Evolutionary conservation across 2,329 filamentous ascomycete species (phyloP).

Genomic region (Paraphoma sp.): DNA sequence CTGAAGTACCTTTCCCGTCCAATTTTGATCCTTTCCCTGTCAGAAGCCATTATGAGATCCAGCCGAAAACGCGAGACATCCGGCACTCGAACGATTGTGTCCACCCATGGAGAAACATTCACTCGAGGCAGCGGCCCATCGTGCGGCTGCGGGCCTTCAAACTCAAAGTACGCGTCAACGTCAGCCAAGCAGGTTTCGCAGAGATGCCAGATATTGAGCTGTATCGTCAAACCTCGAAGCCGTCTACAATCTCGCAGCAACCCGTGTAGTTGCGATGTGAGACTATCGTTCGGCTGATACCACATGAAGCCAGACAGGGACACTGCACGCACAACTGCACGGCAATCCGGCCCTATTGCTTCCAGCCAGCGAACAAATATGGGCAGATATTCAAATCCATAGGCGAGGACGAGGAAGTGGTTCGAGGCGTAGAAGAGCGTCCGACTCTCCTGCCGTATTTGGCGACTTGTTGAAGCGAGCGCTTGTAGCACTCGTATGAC

Average conservation of each 20-base stretch:
- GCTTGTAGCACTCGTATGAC: background rate
- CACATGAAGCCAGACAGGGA: conserved; percentile 8
- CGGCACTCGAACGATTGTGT: background rate
- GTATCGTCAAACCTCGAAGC: background rate
- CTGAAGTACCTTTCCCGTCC: background rate
- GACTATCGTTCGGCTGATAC: background rate
- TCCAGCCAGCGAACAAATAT: conserved; percentile 8
- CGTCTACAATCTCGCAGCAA: conserved; percentile 1
- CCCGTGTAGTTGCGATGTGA: background rate
- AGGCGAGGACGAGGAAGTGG: background rate
- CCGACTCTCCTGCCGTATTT: conserved; percentile 1
- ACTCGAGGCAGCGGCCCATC: background rate
- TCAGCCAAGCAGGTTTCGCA: background rate
- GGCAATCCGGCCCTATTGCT: conserved; percentile 1
- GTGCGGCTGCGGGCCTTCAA: background rate
- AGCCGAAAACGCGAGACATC: background rate
- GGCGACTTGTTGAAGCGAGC: background rate
- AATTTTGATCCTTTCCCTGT: background rate
- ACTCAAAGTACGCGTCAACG: conserved; percentile 2
- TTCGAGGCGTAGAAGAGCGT: conserved; percentile 7
- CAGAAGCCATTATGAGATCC: background rate
- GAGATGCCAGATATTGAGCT: conserved; percentile 1
- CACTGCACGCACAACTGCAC: background rate
- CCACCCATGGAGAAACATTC: background rate
- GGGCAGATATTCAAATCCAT: conserved; percentile 7